phyloP scores from a whole-genome alignment of 2,329 filamentous ascomycete species.

The Dactylellina parvicollis region DNA sequence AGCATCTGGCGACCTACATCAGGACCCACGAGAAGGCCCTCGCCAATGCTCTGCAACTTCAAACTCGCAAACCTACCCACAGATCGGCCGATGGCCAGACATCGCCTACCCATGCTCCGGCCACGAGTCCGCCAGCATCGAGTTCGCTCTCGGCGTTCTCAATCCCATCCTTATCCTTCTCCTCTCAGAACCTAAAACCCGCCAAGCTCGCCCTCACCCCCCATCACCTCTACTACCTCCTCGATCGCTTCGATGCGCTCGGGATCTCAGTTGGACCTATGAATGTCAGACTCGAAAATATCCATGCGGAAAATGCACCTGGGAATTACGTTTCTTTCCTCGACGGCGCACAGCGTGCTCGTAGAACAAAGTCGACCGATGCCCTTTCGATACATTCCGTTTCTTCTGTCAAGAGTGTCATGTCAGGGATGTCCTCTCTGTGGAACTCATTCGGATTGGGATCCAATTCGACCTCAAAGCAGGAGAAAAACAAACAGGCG shows the following conservation, averaged over 20 bases:
- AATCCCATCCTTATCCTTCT: constrained; percentile 82
- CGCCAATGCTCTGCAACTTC: constrained; percentile 90
- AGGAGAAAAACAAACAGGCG: constrained; percentile 87
- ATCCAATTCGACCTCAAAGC: constrained; percentile 80
- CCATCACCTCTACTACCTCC: constrained; percentile 94
- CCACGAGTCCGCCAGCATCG: constrained; percentile 70
- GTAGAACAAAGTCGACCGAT: constrained; percentile 79
- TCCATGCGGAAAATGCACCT: constrained; percentile 85
- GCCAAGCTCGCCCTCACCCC: constrained; percentile 92
- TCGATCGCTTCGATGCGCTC: constrained; percentile 93
- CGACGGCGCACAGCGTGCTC: constrained; percentile 55
- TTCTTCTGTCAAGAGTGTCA: constrained; percentile 94
- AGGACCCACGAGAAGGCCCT: constrained; percentile 96
- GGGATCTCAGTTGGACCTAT: constrained; percentile 91
- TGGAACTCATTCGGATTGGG: constrained; percentile 90
- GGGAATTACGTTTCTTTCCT: constrained; percentile 97
- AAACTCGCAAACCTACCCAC: constrained; percentile 59
- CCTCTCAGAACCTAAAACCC: constrained; percentile 84
- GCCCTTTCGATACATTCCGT: constrained; percentile 93
- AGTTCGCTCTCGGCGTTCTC: constrained; percentile 84
- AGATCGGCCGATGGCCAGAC: constrained; percentile 44
- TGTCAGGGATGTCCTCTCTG: constrained; percentile 93
- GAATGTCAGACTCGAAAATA: constrained; percentile 93
- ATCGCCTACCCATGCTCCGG: constrained; percentile 64
- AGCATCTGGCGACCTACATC: constrained; percentile 95